A percentile compares a stretch with the other conserved stretches of the same genome.
Evolutionary conservation across 768 basidiomycete genomes (phyloP).

Genomic region (Kwoniella sp.): DNA sequence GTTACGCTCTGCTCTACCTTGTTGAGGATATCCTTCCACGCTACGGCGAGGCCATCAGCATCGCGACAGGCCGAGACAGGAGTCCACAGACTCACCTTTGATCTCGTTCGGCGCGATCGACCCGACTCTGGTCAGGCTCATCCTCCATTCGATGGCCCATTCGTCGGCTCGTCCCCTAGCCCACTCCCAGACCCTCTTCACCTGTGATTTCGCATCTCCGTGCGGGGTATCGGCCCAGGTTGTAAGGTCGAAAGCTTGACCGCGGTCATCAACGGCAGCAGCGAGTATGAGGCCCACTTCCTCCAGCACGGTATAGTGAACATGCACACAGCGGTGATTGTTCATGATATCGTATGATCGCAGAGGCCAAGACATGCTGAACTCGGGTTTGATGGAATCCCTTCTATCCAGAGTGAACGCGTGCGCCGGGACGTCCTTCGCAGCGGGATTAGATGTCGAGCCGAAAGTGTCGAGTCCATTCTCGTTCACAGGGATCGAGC

Average conservation of each 20-base stretch:
- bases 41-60: too few relatives aligned
- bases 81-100: conserved; percentile 14
- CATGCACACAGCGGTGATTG: conserved; percentile 23
- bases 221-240: conserved; percentile 5
- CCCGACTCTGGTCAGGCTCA: conserved; percentile 14
- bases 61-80: background rate
- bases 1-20: conserved; percentile 4
- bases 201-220: background rate
- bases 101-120: conserved; percentile 17
- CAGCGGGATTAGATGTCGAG: background rate
- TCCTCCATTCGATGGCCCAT: conserved; percentile 19
- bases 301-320: conserved; percentile 14
- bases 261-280: conserved; percentile 31
- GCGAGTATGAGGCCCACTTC: conserved; percentile 10
- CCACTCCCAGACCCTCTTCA: conserved; percentile 6
- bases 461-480: too few relatives aligned
- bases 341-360: conserved; percentile 38
- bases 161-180: conserved; percentile 5
- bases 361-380: conserved; percentile 34
- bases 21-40: conserved; percentile 15
- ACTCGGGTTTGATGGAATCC: conserved; percentile 13
- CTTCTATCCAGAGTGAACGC: conserved; percentile 29
- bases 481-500: background rate
- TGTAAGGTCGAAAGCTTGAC: conserved; percentile 24
- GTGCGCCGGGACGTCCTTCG: conserved; percentile 3